Evolutionary conservation across 352 stramenopile genomes (phyloP).

Genomic region (Globisporangium rhizosaccharum): DNA sequence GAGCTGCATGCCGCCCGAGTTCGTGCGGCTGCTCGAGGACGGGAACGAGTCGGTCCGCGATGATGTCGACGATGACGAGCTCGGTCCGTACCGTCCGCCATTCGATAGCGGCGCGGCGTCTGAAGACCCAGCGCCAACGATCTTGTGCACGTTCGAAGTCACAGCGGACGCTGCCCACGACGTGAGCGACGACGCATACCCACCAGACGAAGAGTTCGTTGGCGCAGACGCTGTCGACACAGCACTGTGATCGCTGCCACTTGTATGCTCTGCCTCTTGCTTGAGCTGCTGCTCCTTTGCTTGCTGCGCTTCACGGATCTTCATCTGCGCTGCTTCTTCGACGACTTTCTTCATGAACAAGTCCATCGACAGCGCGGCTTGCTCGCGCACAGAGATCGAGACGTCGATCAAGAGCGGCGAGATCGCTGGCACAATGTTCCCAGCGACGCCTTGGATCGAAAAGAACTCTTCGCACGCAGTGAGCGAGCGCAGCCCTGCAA

Average conservation of each 20-base stretch:
- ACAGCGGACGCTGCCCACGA: conserved; percentile 75
- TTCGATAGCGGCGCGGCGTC: conserved; percentile 2
- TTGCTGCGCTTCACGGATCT: conserved; percentile 63
- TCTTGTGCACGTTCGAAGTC: conserved; percentile 59
- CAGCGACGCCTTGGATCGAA: conserved; percentile 56
- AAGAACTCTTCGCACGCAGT: conserved; percentile 83
- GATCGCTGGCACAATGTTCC: conserved; percentile 73
- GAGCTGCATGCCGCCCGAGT: conserved; percentile 13
- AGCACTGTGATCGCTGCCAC: conserved; percentile 5
- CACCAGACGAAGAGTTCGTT: conserved; percentile 13
- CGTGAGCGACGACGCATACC: conserved; percentile 62
- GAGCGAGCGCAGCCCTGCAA: conserved; percentile 80
- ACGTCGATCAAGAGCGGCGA: conserved; percentile 75
- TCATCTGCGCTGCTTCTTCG: conserved; percentile 75
- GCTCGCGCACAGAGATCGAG: conserved; percentile 70
- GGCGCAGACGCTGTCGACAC: conserved; percentile 20
- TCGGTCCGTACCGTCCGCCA: conserved; percentile 2
- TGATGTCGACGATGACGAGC: conserved; percentile 25
- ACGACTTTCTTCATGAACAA: conserved; percentile 82
- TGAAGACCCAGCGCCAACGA: conserved; percentile 36
- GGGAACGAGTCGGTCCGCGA: conserved; percentile 5
- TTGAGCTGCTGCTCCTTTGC: conserved; percentile 56
- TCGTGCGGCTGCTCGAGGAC: background rate
- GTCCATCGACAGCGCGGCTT: conserved; percentile 68
- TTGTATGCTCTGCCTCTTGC: conserved; percentile 23